Conservation (phyloP, 305 asterid species). For the Fraxinus sp. region DNA sequence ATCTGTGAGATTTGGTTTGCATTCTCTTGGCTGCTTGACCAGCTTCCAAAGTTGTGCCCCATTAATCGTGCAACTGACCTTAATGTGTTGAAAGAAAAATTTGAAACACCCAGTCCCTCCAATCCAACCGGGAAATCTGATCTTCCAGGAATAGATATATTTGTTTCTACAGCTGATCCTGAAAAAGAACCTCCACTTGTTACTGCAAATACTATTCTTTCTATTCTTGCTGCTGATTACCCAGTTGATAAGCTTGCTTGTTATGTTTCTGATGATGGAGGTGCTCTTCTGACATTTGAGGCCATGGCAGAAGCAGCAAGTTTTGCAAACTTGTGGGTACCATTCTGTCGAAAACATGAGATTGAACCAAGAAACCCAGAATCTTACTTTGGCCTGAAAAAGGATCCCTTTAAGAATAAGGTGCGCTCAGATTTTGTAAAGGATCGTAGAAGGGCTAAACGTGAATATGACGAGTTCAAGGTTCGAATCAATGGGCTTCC, state of each 20-base stretch:
- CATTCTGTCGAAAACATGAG: conserved; percentile 32
- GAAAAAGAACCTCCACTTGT: background rate
- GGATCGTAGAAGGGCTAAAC: conserved; percentile 92
- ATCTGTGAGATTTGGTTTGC: background rate
- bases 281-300: conserved; percentile 34
- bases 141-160: background rate
- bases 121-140: background rate
- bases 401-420: conserved; percentile 29
- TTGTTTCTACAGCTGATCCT: conserved; percentile 1
- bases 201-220: background rate
- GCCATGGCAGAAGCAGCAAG: conserved; percentile 39
- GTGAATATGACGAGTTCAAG: conserved; percentile 95
- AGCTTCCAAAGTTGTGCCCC: background rate
- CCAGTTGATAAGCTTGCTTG: conserved; percentile 35
- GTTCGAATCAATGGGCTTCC: conserved; percentile 90
- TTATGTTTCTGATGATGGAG: conserved; percentile 34
- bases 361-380: conserved; percentile 36
- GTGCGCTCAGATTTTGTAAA: conserved; percentile 38
- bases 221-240: conserved; percentile 26
- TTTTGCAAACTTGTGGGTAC: conserved; percentile 30
- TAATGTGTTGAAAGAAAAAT: background rate
- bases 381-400: conserved; percentile 29
- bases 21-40: background rate
- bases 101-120: background rate
- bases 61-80: background rate